phyloP scores from a whole-genome alignment of 352 stramenopile genomes.

The Pythium vanterpoolii region DNA sequence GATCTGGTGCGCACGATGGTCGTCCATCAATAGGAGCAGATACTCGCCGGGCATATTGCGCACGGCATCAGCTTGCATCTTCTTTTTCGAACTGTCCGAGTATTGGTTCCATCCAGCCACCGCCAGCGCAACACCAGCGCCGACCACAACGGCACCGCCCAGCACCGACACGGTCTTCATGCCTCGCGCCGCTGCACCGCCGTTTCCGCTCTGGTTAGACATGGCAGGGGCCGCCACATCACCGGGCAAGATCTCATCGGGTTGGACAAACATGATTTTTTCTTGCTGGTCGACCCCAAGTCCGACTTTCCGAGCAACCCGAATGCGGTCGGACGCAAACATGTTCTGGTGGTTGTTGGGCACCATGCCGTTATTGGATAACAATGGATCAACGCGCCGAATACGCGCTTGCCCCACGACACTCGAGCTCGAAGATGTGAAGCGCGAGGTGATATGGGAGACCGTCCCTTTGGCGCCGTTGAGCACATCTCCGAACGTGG shows the following conservation, averaged over 20 bases:
- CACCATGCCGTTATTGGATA: constrained; percentile 38
- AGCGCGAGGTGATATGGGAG: constrained; percentile 55
- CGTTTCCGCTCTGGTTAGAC: neutral
- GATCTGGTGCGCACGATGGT: constrained; percentile 33
- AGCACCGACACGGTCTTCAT: constrained; percentile 63
- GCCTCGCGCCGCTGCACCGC: constrained; percentile 15
- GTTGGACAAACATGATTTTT: constrained; percentile 72
- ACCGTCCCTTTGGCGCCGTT: constrained; percentile 55
- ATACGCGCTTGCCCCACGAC: constrained; percentile 52
- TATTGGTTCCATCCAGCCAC: constrained; percentile 83
- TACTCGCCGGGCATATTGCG: constrained; percentile 71
- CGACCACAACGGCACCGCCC: constrained; percentile 73
- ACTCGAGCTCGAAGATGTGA: constrained; percentile 65
- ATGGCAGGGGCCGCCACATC: constrained; percentile 27
- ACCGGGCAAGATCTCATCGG: constrained; percentile 66
- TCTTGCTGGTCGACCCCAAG: constrained; percentile 61
- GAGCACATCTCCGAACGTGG: constrained; percentile 74
- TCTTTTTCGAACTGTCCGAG: constrained; percentile 56
- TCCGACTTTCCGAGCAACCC: constrained; percentile 53
- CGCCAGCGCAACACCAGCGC: constrained; percentile 71
- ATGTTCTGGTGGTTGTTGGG: constrained; percentile 86
- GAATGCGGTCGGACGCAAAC: constrained; percentile 68
- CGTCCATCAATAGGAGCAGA: constrained; percentile 68
- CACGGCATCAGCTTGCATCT: constrained; percentile 67
- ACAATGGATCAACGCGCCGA: constrained; percentile 28